Base-by-base conservation (phyloP, 805 yeast genomes). In the Blastobotrys chiropterorum region DNA sequence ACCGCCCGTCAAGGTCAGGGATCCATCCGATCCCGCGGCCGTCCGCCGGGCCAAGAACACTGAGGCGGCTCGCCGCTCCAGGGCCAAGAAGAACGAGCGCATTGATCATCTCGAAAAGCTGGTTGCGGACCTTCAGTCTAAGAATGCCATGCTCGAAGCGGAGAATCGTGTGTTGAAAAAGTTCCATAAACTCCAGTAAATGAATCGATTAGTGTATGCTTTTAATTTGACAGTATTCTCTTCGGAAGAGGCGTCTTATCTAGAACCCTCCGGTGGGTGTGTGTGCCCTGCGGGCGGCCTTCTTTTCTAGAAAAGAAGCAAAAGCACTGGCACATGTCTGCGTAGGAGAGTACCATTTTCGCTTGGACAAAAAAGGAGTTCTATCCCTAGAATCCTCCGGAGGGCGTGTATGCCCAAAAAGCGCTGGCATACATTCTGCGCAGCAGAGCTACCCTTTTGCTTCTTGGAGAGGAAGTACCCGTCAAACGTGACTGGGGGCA, bases 21-120 rank as follows among this genome's bases (percentile, higher is more conserved):
- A 76, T 40, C 48, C 51, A 34, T 14, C 46, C 46, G 95, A 88
- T 67, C 80, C 84, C n/a, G 79, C 77, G 52, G 80, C 88, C 44
- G 68, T 86, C 62, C 92, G 92, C 73, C 83, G 98, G 66, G 98
- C 98, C 6, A 83, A 90, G 70, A 92, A 94, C 78, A 92, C 92
- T 14, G 71, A 83, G 47, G 97, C 98, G 59, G 97, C 97, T 4
- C 82, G 97, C 69, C 81, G 97, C 65, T 89, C 96, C 19, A 78
- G 97, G 64, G 97, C 97, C 21, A 82, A 95, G 70, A 89, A 89
- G 72, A 80, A 86, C 83, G 90, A 86, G 68, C 79, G 95, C 70
- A 88, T 88, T 95, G 61, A 69, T 55, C 90, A 86, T 66, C 73
- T 89, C 66, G 96, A 89, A 69, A 80, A 72, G 17, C 82, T 79